Evolutionary conservation across 805 yeast species (phyloP).

Genomic region (Metschnikowia bowlesiae): DNA sequence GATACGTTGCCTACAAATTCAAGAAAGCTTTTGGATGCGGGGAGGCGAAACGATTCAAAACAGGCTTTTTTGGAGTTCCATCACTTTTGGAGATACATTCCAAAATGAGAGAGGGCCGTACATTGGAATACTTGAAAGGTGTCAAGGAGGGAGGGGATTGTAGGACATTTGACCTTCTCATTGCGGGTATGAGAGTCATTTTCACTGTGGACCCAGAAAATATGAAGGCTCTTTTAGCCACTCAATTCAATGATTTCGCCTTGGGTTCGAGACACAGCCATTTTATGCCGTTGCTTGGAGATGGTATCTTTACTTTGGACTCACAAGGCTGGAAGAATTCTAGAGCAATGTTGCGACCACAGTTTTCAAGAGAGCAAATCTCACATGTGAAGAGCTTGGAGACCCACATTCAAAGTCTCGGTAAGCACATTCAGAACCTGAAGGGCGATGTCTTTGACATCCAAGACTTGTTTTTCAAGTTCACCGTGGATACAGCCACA

Average conservation of each 20-base stretch:
- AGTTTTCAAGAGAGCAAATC: slow-evolving; percentile 41
- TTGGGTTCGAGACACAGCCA: slow-evolving; percentile 37
- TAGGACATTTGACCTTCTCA: slow-evolving; percentile 7
- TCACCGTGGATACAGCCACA: slow-evolving; percentile 40
- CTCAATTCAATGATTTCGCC: slow-evolving; percentile 39
- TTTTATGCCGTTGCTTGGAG: slow-evolving; percentile 36
- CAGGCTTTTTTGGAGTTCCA: slow-evolving; percentile 10
- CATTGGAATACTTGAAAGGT: slow-evolving; percentile 11
- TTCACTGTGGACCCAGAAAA: slow-evolving; percentile 38
- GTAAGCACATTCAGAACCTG: slow-evolving; percentile 23
- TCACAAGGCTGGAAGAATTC: slow-evolving; percentile 42
- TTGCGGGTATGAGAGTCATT: slow-evolving; percentile 20
- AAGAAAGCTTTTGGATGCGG: slow-evolving; percentile 12
- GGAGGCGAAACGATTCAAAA: slow-evolving; percentile 1
- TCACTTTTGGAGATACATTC: slow-evolving; percentile 5
- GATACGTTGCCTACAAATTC: slow-evolving; percentile 8
- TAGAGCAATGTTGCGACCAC: slow-evolving; percentile 42
- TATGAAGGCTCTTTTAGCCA: slow-evolving; percentile 39
- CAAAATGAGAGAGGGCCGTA: slow-evolving; percentile 9
- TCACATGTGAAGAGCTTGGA: slow-evolving; percentile 37
- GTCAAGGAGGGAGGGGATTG: neutral
- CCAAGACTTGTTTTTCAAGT: slow-evolving; percentile 35
- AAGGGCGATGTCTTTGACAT: slow-evolving; percentile 32
- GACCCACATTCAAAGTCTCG: slow-evolving; percentile 36
- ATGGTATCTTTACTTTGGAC: slow-evolving; percentile 42